A percentile compares a stretch with the other conserved stretches of the same genome.
phyloP scores from a whole-genome alignment of 129 eudicot genomes.

The Artemisia tridentata region DNA sequence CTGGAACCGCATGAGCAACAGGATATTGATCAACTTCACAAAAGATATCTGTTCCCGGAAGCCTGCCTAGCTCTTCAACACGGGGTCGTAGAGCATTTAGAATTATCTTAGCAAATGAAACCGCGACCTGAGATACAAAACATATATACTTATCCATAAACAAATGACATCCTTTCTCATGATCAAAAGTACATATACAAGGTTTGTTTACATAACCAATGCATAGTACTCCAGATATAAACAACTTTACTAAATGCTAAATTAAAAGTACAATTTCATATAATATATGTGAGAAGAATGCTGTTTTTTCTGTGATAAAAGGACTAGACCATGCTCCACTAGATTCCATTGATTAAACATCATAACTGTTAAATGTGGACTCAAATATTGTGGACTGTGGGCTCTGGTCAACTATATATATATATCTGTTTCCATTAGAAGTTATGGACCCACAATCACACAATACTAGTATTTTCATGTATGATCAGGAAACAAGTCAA shows the following conservation, averaged over 20 bases:
- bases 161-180: background rate
- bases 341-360: slow-evolving; percentile 3
- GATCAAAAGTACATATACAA: background rate
- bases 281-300: too few species aligned
- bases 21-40: slow-evolving; percentile 76
- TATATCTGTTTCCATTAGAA: background rate
- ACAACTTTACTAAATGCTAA: too few species aligned
- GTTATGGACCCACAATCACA: slow-evolving; percentile 9
- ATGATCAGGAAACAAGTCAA: slow-evolving; percentile 20
- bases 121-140: slow-evolving; percentile 45
- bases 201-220: too few species aligned
- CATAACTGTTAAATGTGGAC: background rate
- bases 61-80: slow-evolving; percentile 63
- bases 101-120: slow-evolving; percentile 76
- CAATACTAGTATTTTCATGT: slow-evolving; percentile 6
- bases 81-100: slow-evolving; percentile 57
- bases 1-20: slow-evolving; percentile 58
- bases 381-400: too few species aligned
- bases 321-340: slow-evolving; percentile 10
- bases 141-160: background rate
- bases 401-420: too few species aligned
- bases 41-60: slow-evolving; percentile 72
- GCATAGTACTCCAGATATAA: too few species aligned
- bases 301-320: too few species aligned
- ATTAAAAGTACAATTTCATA: too few species aligned